Evolutionary conservation across 768 basidiomycete genomes (phyloP).

Genomic region (Suillus americanus): DNA sequence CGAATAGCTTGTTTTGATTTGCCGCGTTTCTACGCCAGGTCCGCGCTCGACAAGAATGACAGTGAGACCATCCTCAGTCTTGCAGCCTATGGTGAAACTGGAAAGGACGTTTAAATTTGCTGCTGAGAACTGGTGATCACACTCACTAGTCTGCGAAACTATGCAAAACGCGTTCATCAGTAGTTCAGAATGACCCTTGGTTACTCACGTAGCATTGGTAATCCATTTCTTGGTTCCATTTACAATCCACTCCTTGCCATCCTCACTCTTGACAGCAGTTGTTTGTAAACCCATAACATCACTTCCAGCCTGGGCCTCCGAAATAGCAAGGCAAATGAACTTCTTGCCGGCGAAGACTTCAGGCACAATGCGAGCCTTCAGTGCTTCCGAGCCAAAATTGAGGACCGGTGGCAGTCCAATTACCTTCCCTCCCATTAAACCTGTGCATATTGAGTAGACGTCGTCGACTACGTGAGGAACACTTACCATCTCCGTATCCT

Average conservation of each 20-base stretch:
- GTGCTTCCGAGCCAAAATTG: conserved; percentile 57
- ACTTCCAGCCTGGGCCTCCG: conserved; percentile 72
- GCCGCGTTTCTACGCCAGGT: conserved; percentile 63
- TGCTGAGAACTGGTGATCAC: background rate
- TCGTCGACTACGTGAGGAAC: background rate
- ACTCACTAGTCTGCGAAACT: conserved; percentile 47
- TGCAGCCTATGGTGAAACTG: conserved; percentile 63
- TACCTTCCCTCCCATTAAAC: conserved; percentile 56
- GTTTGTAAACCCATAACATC: conserved; percentile 68
- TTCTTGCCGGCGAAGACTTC: conserved; percentile 63
- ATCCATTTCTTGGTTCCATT: conserved; percentile 80
- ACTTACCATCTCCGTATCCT: conserved; percentile 65
- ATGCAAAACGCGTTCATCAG: background rate
- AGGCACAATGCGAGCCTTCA: conserved; percentile 48
- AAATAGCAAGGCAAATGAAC: conserved; percentile 73
- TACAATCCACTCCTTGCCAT: conserved; percentile 68
- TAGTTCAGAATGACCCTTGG: background rate
- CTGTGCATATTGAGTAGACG: conserved; percentile 13
- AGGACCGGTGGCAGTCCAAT: conserved; percentile 74
- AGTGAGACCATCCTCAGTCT: conserved; percentile 59
- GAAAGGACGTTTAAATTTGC: conserved; percentile 21
- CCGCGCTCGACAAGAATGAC: conserved; percentile 64
- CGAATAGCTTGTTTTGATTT: conserved; percentile 85
- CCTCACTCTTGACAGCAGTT: conserved; percentile 58
- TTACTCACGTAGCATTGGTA: conserved; percentile 51